Base-by-base conservation (phyloP, 257 asterid genomes). In the Buddleja alternifolia region DNA sequence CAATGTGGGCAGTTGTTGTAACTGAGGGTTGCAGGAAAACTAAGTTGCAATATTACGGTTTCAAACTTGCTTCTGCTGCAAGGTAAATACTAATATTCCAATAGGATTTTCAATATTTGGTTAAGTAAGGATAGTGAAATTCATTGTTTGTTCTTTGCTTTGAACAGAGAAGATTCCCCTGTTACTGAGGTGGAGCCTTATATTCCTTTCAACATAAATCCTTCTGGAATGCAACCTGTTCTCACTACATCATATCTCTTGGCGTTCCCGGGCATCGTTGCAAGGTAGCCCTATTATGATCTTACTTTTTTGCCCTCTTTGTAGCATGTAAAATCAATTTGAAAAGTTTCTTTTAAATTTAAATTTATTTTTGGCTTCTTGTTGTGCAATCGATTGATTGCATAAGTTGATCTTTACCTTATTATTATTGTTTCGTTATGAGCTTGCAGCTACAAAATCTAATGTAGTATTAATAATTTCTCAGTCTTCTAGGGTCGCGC, bases 211-310 rank as follows among this genome's bases (percentile, higher is more conserved):
- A 94, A 94, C 87, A 94, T 94, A 83, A 94, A 94, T 83, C 99
- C 99, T 67, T 80, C 99, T 0, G 99, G 99, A 75, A 94, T 94
- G 99, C 99, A 94, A 79, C 99, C 97, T 67, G 86, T 94, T 61
- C 89, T 94, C 60, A 88, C 96, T 11, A 89, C 99, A 46, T 85
- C 99, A 8, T 94, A 94, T 83, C 92, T 94, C 68, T 77, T 94
- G 85, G 99, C 95, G n/a, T 85, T 94, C 79, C 99, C 99, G 0
- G 62, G 92, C 84, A 83, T 94, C 61, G 78, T 94, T 67, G 96
- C 97, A 65, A 78, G 99, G 99, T 94, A 73, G 17, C 3, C 16
- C 37, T 10, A 51, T 34, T 24, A 21, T 39, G 23, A 0, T 34
- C 45, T 53, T 53, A n/a, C 50, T 6, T 5, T 59, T 44, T 60